Percentiles rank a stretch among this genome's conserved stretches.
Evolutionary conservation across 805 yeast genomes (phyloP).

Genomic region (Barnettozyma vustinii): DNA sequence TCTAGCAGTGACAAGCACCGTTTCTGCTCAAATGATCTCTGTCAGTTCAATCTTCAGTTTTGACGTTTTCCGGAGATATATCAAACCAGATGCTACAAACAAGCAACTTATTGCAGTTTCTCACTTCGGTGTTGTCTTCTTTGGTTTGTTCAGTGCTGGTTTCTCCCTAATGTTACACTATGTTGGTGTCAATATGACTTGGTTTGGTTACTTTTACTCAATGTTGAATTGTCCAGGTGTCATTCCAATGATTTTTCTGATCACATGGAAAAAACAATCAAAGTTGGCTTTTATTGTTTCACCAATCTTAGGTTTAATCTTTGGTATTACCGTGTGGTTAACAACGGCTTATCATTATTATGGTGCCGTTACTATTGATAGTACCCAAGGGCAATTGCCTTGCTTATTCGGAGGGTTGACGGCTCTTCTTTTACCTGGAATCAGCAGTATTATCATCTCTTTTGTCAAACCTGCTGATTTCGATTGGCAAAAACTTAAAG

Average conservation of each 20-base stretch:
- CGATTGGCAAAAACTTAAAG: slow-evolving; percentile 27
- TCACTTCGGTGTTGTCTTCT: slow-evolving; percentile 31
- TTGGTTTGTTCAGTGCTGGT: slow-evolving; percentile 35
- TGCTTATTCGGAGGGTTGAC: slow-evolving; percentile 32
- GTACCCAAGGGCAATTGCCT: slow-evolving; percentile 30
- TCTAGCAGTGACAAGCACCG: slow-evolving; percentile 36
- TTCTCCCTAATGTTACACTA: slow-evolving; percentile 32
- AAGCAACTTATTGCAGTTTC: slow-evolving; percentile 29
- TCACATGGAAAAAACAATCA: slow-evolving; percentile 32
- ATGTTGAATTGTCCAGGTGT: slow-evolving; percentile 37
- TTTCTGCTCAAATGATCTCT: slow-evolving; percentile 38
- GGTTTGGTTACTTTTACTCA: slow-evolving; percentile 30
- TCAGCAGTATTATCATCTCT: slow-evolving; percentile 47
- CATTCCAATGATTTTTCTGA: slow-evolving; percentile 30
- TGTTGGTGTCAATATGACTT: slow-evolving; percentile 22
- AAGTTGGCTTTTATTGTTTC: slow-evolving; percentile 28
- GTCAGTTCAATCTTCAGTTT: slow-evolving; percentile 34
- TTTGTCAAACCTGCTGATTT: slow-evolving; percentile 31
- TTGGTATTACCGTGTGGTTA: slow-evolving; percentile 31
- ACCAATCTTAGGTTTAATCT: slow-evolving; percentile 28
- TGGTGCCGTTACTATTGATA: slow-evolving; percentile 25
- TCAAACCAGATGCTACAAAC: slow-evolving; percentile 34
- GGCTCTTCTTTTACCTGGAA: slow-evolving; percentile 28
- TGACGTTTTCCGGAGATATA: slow-evolving; percentile 33
- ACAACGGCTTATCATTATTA: slow-evolving; percentile 16